Base-by-base conservation (phyloP, 164 flowering plant genomes). In the Chimonanthus praecox region DNA sequence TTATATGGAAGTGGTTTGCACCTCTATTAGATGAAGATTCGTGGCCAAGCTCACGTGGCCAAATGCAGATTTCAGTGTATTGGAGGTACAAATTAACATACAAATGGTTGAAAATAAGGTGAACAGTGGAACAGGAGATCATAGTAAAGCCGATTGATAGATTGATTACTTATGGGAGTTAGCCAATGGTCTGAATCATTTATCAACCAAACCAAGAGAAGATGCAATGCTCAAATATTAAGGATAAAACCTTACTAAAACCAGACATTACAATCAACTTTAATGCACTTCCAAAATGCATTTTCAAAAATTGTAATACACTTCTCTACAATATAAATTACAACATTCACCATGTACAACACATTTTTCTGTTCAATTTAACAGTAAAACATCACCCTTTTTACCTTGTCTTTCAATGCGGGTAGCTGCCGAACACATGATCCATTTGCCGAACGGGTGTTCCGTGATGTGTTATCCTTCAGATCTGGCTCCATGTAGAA, bases 401-500 rank as follows among this genome's bases (percentile, higher is more conserved):
- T 79, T 45, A 82, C 86, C 61, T 79, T 85, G 21, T 85, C 85
- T 50, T 85, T 85, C 69, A 85, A 47, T 13, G 81, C 84, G 7
- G 84, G 86, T 6, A 82, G 74, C 5, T 77, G 82, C 1, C 80
- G 74, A 7, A 83, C 72, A 16, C 74, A 71, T 3, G 74, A 69
- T 46, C 76, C 79, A 58, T 72, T 72, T 1, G 50, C 33, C 2
- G 58, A 49, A 6, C 75, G 66, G 0, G 70, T 43, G 75, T 70
- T 33, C 61, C 70, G 58, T 51, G 75, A 68, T 67, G 60, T 75
- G 69, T 74, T 80, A 13, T 78, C 84, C 0, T 75, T 62, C 44
- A 54, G 65, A 45, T 86, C 84, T 1, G 84, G 84, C 65, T 86
- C 88, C 79, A 86, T 78, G 82, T 87, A 87, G 76, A 83, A 87